Conservation (phyloP, 306 rosid genomes). For the Amphicarpaea edgeworthii region DNA sequence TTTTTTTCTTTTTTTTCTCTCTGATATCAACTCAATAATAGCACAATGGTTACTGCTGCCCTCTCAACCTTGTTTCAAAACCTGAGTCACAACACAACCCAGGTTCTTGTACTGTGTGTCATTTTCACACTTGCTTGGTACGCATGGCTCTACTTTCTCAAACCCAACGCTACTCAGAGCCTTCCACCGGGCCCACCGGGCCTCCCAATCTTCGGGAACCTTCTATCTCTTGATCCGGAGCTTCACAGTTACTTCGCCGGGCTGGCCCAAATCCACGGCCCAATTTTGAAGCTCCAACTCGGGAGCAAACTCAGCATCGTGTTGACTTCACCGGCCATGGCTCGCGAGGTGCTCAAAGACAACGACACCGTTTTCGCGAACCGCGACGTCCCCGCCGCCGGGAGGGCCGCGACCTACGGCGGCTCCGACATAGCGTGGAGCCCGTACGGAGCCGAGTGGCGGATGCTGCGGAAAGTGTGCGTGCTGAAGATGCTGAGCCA, state of each 20-base stretch:
- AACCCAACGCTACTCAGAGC: not conserved
- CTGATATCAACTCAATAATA: too few relatives aligned
- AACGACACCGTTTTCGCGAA: constrained; percentile 74
- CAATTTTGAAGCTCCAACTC: constrained; percentile 70
- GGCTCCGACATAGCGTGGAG: constrained; percentile 68
- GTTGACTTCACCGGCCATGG: constrained; percentile 59
- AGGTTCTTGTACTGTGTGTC: too few relatives aligned
- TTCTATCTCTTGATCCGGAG: constrained; percentile 70
- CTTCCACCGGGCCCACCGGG: constrained; percentile 77
- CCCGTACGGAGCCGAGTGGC: constrained; percentile 81
- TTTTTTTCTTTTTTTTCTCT: too few relatives aligned
- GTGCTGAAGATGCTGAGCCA: constrained; percentile 74
- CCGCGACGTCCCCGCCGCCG: constrained; percentile 74
- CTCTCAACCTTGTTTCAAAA: too few relatives aligned
- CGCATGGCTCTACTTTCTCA: constrained; percentile 13
- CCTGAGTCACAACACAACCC: too few relatives aligned
- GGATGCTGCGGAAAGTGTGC: constrained; percentile 77
- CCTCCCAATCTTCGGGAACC: constrained; percentile 76
- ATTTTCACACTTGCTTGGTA: constrained; percentile 6
- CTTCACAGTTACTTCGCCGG: constrained; percentile 72
- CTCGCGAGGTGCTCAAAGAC: constrained; percentile 68
- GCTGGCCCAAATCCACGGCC: constrained; percentile 64
- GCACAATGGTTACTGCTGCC: too few relatives aligned
- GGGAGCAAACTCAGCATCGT: constrained; percentile 63
- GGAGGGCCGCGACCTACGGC: constrained; percentile 45